Percentiles rank a stretch among this genome's conserved stretches.
phyloP scores from a whole-genome alignment of 2,329 filamentous ascomycete genomes.

The Microascus cirrosus region DNA sequence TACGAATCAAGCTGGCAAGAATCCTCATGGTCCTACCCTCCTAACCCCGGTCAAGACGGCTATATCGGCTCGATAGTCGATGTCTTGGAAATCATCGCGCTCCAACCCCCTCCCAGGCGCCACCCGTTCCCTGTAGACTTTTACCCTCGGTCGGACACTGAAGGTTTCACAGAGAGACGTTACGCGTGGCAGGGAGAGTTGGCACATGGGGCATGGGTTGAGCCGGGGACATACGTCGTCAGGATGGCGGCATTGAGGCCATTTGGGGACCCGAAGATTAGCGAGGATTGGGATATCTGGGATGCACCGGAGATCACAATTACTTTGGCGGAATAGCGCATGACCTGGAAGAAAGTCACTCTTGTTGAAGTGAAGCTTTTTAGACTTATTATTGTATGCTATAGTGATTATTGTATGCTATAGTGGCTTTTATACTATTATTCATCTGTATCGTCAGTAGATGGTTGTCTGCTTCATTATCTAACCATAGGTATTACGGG shows the following conservation, averaged over 20 bases:
- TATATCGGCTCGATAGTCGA: conserved; percentile 27
- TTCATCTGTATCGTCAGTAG: too few relatives aligned
- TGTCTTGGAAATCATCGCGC: conserved; percentile 5
- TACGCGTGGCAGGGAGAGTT: conserved; percentile 17
- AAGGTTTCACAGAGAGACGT: conserved; percentile 2
- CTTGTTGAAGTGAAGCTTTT: too few relatives aligned
- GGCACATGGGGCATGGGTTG: conserved; percentile 14
- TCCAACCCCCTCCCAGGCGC: not conserved
- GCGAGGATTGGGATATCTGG: conserved; percentile 14
- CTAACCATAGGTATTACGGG: too few relatives aligned
- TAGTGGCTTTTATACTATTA: too few relatives aligned
- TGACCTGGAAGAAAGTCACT: too few relatives aligned
- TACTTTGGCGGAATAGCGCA: not conserved
- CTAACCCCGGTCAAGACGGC: conserved; percentile 20
- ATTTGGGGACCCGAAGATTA: conserved; percentile 11
- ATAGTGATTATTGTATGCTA: too few relatives aligned
- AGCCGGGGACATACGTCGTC: conserved; percentile 13
- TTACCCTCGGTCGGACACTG: not conserved
- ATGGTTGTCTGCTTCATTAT: too few relatives aligned
- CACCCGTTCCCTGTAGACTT: not conserved
- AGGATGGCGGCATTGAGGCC: conserved; percentile 15
- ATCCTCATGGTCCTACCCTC: conserved; percentile 29
- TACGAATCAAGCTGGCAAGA: conserved; percentile 26
- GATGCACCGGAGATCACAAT: conserved; percentile 10
- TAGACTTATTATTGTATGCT: too few relatives aligned